Conservation (phyloP, 2,329 filamentous ascomycete species). For the Aspergillus quadricinctus region DNA sequence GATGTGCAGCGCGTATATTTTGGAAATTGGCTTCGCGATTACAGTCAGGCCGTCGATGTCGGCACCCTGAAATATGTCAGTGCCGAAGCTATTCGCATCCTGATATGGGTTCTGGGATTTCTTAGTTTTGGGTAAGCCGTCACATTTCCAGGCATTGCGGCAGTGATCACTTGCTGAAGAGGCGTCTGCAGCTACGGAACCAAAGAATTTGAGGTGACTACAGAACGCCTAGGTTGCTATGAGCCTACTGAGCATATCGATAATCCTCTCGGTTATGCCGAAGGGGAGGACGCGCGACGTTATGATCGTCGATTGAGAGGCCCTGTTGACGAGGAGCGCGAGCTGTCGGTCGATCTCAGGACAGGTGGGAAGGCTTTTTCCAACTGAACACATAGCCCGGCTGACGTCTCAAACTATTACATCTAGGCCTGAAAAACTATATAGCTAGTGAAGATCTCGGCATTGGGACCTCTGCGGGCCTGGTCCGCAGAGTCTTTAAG, state of each 20-base stretch:
- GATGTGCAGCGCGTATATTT: slow-evolving; percentile 89
- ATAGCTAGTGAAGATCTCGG: slow-evolving; percentile 77
- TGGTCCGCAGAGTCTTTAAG: slow-evolving; percentile 70
- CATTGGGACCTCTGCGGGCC: slow-evolving; percentile 76
- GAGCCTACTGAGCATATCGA: slow-evolving; percentile 81
- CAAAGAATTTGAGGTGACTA: slow-evolving; percentile 79
- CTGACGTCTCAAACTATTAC: background rate
- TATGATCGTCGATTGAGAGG: slow-evolving; percentile 79
- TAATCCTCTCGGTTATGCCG: slow-evolving; percentile 76
- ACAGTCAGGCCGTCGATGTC: slow-evolving; percentile 90
- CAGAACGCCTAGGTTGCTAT: slow-evolving; percentile 74
- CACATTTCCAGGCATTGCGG: background rate
- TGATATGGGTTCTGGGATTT: slow-evolving; percentile 86
- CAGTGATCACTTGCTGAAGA: background rate
- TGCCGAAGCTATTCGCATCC: slow-evolving; percentile 81
- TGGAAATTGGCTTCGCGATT: slow-evolving; percentile 91
- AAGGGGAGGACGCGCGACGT: slow-evolving; percentile 77
- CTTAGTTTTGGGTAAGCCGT: slow-evolving; percentile 71
- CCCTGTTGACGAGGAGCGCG: slow-evolving; percentile 71
- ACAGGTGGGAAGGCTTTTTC: slow-evolving; percentile 45
- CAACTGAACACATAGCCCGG: background rate
- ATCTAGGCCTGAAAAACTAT: slow-evolving; percentile 74
- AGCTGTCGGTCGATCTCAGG: slow-evolving; percentile 71
- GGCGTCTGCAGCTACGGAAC: slow-evolving; percentile 51
- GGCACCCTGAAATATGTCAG: slow-evolving; percentile 88